These are phyloP conservation scores for Apostasia ramifera DNA, from an alignment of 106 monocot genomes.

Conservation along the genomic window DNA sequence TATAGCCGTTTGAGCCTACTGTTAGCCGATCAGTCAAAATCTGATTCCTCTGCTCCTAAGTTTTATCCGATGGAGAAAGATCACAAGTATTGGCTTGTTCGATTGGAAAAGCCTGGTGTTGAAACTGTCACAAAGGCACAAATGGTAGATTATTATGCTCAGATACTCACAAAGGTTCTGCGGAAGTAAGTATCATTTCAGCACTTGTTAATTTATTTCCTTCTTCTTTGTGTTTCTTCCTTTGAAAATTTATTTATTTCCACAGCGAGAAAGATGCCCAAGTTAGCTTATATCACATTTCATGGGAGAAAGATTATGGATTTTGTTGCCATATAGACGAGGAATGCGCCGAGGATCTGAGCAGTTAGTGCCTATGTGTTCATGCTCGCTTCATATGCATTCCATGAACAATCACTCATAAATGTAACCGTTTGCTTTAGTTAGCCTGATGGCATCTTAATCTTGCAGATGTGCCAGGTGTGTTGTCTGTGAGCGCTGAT, in stretches of 20 bases:
- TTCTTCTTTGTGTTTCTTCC: not conserved
- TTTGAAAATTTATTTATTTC: conserved; percentile 1
- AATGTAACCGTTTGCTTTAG: not conserved
- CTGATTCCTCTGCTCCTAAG: conserved; percentile 12
- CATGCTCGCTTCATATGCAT: not conserved
- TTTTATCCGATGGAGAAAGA: conserved; percentile 24
- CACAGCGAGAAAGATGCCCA: conserved; percentile 85
- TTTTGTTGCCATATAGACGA: conserved; percentile 93
- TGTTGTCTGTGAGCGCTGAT: conserved; percentile 59
- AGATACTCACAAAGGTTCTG: conserved; percentile 67
- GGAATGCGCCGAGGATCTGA: conserved; percentile 63
- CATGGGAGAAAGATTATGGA: conserved; percentile 80
- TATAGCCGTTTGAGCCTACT: conserved; percentile 20
- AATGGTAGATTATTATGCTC: conserved; percentile 77
- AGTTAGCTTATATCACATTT: conserved; percentile 77
- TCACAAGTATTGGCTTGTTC: conserved; percentile 62
- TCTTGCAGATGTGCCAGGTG: conserved; percentile 62
- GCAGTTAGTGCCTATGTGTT: conserved; percentile 33
- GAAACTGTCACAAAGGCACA: conserved; percentile 89
- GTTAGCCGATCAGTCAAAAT: conserved; percentile 10
- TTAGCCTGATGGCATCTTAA: conserved; percentile 4
- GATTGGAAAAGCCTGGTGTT: conserved; percentile 75
- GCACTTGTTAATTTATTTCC: not conserved
- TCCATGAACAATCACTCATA: not conserved
- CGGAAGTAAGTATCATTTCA: conserved; percentile 56